Conservation (phyloP, 2,329 filamentous ascomycete genomes). For the Phyllachora maydis region DNA sequence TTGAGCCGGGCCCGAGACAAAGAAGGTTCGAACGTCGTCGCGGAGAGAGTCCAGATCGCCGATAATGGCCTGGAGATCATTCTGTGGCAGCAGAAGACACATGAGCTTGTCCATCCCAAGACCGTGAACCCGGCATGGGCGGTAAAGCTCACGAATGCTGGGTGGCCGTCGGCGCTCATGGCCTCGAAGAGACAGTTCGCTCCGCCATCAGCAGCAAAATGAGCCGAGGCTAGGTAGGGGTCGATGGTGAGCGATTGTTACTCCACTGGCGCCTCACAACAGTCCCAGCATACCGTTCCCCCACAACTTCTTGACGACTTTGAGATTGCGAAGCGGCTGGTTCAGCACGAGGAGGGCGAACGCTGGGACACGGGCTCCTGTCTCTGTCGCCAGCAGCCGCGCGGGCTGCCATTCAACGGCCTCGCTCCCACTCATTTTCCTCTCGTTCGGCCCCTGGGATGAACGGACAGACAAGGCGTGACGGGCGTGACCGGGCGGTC, state of each 20-base stretch:
- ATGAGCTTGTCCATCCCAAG: conserved; percentile 1
- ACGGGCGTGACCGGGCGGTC: too few relatives aligned
- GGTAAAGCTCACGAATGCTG: conserved; percentile 14
- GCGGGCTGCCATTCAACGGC: neutral
- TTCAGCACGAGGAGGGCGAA: conserved; percentile 29
- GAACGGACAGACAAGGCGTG: too few relatives aligned
- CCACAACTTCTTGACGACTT: conserved; percentile 27
- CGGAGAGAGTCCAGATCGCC: conserved; percentile 80
- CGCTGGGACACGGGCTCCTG: neutral
- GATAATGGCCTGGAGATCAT: conserved; percentile 52
- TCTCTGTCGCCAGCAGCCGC: neutral
- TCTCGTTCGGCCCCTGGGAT: too few relatives aligned
- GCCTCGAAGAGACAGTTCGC: conserved; percentile 51
- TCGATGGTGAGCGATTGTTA: conserved; percentile 1
- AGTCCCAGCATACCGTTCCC: conserved; percentile 17
- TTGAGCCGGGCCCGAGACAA: conserved; percentile 26
- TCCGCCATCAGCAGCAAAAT: conserved; percentile 77
- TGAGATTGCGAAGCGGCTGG: conserved; percentile 23
- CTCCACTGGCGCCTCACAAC: neutral
- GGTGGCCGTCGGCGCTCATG: conserved; percentile 3
- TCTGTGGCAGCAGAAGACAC: conserved; percentile 10
- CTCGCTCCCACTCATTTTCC: neutral
- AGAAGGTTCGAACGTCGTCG: conserved; percentile 41
- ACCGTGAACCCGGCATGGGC: neutral
- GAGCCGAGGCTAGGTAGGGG: conserved; percentile 29